These are phyloP conservation scores for Centella asiatica DNA, from an alignment of 129 eudicot genomes.

Conservation along the genomic window DNA sequence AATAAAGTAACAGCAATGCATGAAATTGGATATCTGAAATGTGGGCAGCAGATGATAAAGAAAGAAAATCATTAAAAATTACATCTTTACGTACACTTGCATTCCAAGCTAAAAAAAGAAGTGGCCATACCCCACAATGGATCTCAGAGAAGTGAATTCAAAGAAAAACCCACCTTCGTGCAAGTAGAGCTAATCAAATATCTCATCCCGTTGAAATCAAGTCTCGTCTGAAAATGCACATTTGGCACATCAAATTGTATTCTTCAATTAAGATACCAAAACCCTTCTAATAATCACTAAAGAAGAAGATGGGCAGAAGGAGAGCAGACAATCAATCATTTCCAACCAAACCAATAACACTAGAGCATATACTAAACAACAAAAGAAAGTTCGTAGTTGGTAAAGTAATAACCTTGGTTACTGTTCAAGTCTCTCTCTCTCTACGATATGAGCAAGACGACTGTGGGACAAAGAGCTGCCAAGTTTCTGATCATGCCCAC, in stretches of 20 bases:
- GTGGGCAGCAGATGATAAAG: constrained; percentile 18
- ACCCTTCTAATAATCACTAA: constrained; percentile 11
- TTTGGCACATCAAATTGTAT: constrained; percentile 14
- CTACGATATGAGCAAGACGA: constrained; percentile 15
- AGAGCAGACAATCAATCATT: constrained; percentile 6
- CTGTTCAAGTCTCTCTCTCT: constrained; percentile 15
- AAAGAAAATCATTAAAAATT: constrained; percentile 20
- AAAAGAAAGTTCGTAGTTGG: constrained; percentile 16
- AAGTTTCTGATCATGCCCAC: constrained; percentile 19
- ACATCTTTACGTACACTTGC: constrained; percentile 54
- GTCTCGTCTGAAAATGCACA: constrained; percentile 19
- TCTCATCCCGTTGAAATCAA: constrained; percentile 37
- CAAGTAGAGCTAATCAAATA: constrained; percentile 32
- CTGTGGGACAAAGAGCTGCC: constrained; percentile 14
- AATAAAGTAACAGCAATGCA: constrained; percentile 12
- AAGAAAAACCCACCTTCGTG: constrained; percentile 30
- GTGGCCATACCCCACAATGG: constrained; percentile 58
- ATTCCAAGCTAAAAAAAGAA: constrained; percentile 45
- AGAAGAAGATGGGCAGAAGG: constrained; percentile 9
- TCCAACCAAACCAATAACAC: constrained; percentile 20
- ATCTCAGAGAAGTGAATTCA: constrained; percentile 65
- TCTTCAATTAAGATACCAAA: neutral
- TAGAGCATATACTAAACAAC: constrained; percentile 12
- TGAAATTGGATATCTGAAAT: constrained; percentile 14
- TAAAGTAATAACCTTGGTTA: neutral